Evolutionary conservation across 2,329 filamentous ascomycete genomes (phyloP), one percentile per base, ranked within the genome.

Genomic region (Byssoonygena ceratinophila): DNA sequence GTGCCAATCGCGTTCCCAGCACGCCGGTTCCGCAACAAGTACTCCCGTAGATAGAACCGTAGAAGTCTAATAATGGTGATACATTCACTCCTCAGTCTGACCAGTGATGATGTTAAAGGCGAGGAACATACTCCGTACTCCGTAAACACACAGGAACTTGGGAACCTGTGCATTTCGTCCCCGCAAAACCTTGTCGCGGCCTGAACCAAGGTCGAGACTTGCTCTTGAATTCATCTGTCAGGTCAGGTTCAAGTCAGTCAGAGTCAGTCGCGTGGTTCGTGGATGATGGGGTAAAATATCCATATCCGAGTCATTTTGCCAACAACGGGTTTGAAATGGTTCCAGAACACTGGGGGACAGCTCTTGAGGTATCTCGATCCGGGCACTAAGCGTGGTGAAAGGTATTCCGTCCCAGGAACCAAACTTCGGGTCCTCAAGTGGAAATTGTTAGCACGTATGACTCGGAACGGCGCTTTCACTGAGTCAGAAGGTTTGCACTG

Each of bases 321-420:
- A 31, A 18, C 16, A 46, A 20, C 2, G n/a, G 3, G 45, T 47
- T 47, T 31, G 18, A 47, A 18, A 23, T n/a, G 18, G 16, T 47
- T 47, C 45, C 31, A 47, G 45, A 47, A 47, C 1, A 7, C 3
- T 34, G 32, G 31, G 20, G 32, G 8, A 47, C n/a, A 37, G 14
- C 18, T 11, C 20, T 4, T 31, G 40, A 12, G 3, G 5, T 34
- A 16, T 7, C 14, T 44, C 23, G 18, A 29, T 14, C 36, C n/a
- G 36, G 36, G 11, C 39, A 41, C 39, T 41, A 41, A 25, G 20
- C 18, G 4, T 41, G 22, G 39, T 20, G 8, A 41, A 41, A 41
- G 20, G 23, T 47, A 25, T 36, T 22, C 45, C 31, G 31, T 36
- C 45, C 45, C 45, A 47, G 22, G 31, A 47, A 47, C 45, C 45